Evolutionary conservation across 768 basidiomycete species (phyloP).

Genomic region (Filobasidium floriforme): DNA sequence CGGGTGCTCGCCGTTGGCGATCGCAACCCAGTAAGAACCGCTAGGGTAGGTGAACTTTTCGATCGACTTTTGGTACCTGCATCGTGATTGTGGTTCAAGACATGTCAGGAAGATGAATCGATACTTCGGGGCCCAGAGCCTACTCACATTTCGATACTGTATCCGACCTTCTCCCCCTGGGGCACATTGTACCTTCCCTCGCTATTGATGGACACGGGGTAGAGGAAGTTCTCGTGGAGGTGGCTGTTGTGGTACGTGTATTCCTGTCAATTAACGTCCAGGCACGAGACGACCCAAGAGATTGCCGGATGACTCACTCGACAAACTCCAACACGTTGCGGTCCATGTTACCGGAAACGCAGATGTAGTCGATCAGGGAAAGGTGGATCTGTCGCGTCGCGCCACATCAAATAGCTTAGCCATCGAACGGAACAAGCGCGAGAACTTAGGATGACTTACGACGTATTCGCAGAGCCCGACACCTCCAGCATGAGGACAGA

Average conservation of each 20-base stretch:
- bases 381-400: conserved; percentile 46
- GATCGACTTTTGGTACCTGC: conserved; percentile 59
- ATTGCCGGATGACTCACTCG: conserved; percentile 24
- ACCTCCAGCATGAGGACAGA: conserved; percentile 91
- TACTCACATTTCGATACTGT: conserved; percentile 70
- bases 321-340: conserved; percentile 72
- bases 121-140: not conserved
- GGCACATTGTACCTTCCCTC: conserved; percentile 84
- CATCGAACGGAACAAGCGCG: not conserved
- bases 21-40: conserved; percentile 65
- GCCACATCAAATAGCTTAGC: not conserved
- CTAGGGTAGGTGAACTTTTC: conserved; percentile 76
- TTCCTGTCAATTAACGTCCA: conserved; percentile 54
- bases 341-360: conserved; percentile 83
- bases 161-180: conserved; percentile 61
- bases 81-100: not conserved
- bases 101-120: not conserved
- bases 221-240: conserved; percentile 85
- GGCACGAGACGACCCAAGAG: not conserved
- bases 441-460: conserved; percentile 46
- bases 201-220: conserved; percentile 77
- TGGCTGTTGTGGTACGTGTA: conserved; percentile 47
- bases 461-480: conserved; percentile 90
- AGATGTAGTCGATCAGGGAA: conserved; percentile 81
- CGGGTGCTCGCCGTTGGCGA: conserved; percentile 31